Conservation (phyloP, 495 filamentous ascomycete genomes). For the Pseudomonodictys pantanalensis region DNA sequence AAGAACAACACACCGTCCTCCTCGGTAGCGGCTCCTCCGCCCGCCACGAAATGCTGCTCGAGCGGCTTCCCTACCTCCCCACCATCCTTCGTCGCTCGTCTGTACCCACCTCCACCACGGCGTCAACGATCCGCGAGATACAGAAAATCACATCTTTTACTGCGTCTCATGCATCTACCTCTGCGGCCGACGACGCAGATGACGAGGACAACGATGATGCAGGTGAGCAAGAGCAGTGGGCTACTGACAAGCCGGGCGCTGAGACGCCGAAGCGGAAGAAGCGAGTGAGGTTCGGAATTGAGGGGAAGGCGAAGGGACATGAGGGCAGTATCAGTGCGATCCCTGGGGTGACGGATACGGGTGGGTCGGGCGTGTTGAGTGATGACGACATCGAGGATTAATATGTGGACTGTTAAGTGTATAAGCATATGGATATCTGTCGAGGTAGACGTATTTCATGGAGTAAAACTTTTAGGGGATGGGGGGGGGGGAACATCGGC, state of each 20-base stretch:
- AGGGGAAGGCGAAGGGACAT: conserved; percentile 1
- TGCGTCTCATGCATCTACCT: conserved; percentile 46
- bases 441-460: background rate
- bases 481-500: no score
- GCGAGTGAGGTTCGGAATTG: conserved; percentile 10
- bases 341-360: conserved; percentile 39
- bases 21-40: conserved; percentile 57
- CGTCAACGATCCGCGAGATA: conserved; percentile 50
- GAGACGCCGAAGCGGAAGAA: conserved; percentile 12
- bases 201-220: conserved; percentile 43
- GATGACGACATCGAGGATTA: conserved; percentile 97
- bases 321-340: no score
- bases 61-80: conserved; percentile 81
- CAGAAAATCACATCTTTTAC: conserved; percentile 67
- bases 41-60: conserved; percentile 70
- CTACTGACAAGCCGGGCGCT: conserved; percentile 48
- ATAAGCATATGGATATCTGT: background rate
- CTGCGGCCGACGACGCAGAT: conserved; percentile 16
- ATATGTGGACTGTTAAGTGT: background rate
- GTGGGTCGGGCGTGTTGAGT: conserved; percentile 67
- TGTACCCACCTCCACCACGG: conserved; percentile 30
- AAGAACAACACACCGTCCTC: conserved; percentile 41
- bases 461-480: no score
- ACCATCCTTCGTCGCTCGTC: conserved; percentile 49
- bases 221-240: conserved; percentile 49